These are phyloP conservation scores for Lachancea kluyveri DNA, from an alignment of 805 yeast genomes.

Conservation along the genomic window DNA sequence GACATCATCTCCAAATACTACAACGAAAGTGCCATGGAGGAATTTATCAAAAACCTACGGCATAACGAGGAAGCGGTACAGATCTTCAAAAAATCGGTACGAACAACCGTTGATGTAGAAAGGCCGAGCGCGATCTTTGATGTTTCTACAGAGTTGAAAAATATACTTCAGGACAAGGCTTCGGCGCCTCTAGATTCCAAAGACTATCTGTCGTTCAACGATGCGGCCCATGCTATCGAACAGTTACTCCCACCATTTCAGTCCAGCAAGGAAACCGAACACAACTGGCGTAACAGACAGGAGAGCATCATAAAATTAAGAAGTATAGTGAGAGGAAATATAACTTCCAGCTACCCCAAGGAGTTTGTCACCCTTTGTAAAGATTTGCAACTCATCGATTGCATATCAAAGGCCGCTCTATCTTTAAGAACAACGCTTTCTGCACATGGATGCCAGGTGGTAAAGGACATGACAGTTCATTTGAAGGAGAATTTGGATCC, in stretches of 20 bases:
- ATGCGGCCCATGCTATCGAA: conserved; percentile 25
- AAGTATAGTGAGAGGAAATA: conserved; percentile 54
- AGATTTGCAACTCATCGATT: conserved; percentile 44
- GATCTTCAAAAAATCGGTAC: conserved; percentile 1
- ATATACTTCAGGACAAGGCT: conserved; percentile 9
- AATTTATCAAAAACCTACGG: conserved; percentile 4
- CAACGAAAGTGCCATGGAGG: conserved; percentile 7
- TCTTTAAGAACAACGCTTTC: conserved; percentile 85
- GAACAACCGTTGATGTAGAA: background rate
- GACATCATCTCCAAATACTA: conserved; percentile 23
- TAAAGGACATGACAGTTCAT: conserved; percentile 50
- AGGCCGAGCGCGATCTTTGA: conserved; percentile 11
- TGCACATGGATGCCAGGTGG: conserved; percentile 64
- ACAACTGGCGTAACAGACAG: conserved; percentile 78
- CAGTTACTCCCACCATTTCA: conserved; percentile 39
- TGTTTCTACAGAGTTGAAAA: conserved; percentile 16
- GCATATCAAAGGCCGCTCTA: conserved; percentile 55
- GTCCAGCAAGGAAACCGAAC: conserved; percentile 73
- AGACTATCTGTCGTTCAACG: conserved; percentile 3
- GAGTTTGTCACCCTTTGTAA: conserved; percentile 31
- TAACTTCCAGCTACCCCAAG: conserved; percentile 32
- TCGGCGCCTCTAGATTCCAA: conserved; percentile 1
- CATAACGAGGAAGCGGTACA: conserved; percentile 1
- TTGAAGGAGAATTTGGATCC: conserved; percentile 26
- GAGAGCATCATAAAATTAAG: conserved; percentile 51